Evolutionary conservation across 1,284 basidiomycete species (phyloP), one percentile per base, ranked within the genome.

Genomic region (Rhodotorula mucilaginosa): DNA sequence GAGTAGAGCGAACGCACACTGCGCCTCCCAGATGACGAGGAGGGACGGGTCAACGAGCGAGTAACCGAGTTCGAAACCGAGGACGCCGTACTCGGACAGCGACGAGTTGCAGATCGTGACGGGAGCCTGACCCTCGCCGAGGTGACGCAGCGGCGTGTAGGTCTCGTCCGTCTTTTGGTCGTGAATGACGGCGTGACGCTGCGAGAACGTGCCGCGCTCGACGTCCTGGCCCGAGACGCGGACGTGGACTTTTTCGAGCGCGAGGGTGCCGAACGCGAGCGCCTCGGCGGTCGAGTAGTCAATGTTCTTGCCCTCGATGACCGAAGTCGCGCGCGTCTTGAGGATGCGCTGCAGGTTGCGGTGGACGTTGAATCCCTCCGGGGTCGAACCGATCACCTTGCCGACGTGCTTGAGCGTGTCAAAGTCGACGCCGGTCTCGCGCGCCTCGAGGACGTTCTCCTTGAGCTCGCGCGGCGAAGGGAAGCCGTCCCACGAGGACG

Each of bases 271-370:
- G 79, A 99, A 93, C 0, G 97, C 97, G 67, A 99, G 88, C 0
- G 97, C 93, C 84, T 99, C 97, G 72, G 95, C 96, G n/a, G 97
- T 99, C 23, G 93, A 90, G 94, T 96, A 98, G 82, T 99, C 97
- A 78, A 99, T 97, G 83, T 91, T 91, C 76, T 83, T 85, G 73
- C 95, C 97, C 76, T 97, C 92, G 77, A 92, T 88, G 51, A 98
- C 87, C 2, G 90, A 88, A 86, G 96, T 95, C 54, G 91, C 91
- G 73, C 97, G 90, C 52, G 86, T 89, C 73, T 85, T 82, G 66
- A 99, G 88, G 81, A 99, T 99, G 81, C 97, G 91, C 6, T 89
- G 90, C 67, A 99, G 89, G 84, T 99, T 99, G 78, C 89, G 89
- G 83, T 99, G 97, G 23, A 91, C 89, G 48, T 84, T 87, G 84